Conservation (phyloP, 495 filamentous ascomycete species). For the Venustampulla echinocandica region DNA sequence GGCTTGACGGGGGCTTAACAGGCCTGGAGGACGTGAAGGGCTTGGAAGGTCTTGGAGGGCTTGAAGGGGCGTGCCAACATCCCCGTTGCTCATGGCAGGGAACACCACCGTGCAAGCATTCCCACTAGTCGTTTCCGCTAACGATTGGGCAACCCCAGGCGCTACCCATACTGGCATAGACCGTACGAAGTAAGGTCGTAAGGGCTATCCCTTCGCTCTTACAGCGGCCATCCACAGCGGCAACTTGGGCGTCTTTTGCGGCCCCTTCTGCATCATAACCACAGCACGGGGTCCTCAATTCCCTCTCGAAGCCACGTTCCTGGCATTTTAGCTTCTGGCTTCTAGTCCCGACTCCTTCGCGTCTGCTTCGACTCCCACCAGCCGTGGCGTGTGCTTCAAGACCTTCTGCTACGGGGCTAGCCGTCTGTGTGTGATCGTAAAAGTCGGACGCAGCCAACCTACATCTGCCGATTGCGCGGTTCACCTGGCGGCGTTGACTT, state of each 20-base stretch:
- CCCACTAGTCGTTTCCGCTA: slow-evolving; percentile 18
- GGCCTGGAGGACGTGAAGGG: too few species aligned
- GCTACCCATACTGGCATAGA: not conserved
- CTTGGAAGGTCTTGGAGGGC: too few species aligned
- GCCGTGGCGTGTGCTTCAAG: not conserved
- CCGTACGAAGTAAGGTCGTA: not conserved
- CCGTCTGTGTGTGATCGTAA: slow-evolving; percentile 4
- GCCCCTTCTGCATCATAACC: not conserved
- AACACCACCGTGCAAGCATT: slow-evolving; percentile 2
- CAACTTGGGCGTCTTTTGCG: not conserved
- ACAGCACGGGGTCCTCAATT: slow-evolving; percentile 6
- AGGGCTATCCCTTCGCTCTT: slow-evolving; percentile 8
- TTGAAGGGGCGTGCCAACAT: too few species aligned
- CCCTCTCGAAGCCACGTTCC: slow-evolving; percentile 4
- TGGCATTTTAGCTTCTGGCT: slow-evolving; percentile 1
- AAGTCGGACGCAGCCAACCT: slow-evolving; percentile 10
- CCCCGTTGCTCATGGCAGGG: too few species aligned
- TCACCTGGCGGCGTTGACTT: slow-evolving; percentile 10
- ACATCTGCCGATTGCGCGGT: slow-evolving; percentile 17
- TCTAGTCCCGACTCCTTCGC: not conserved
- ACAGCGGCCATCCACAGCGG: slow-evolving; percentile 10
- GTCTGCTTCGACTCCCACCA: too few species aligned
- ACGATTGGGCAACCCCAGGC: slow-evolving; percentile 8
- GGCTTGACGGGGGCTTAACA: too few species aligned
- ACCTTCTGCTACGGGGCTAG: slow-evolving; percentile 1